Base-by-base conservation (phyloP, 305 asterid genomes). In the Fraxinus platypoda region DNA sequence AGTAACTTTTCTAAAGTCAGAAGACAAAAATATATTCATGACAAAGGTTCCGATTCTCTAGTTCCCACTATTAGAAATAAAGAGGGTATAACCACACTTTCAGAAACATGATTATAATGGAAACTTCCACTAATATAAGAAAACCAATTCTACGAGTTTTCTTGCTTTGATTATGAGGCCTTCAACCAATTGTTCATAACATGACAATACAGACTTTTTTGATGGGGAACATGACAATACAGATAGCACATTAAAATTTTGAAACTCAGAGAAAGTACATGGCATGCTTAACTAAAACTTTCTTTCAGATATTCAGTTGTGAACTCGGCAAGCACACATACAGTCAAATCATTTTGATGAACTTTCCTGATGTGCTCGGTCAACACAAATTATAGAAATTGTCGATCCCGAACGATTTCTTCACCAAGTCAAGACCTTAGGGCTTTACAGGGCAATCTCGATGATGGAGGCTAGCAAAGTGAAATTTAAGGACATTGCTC, bases 61-160 rank as follows among this genome's bases (percentile, higher is more conserved):
- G 43, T 71, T 30, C 23, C 46, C 1, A 2, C 26, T 38, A 71
- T 30, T 33, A 31, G 26, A 31, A 30, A 71, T 33, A 71, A 71
- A 17, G 76, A 71, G 25, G 12, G 43, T 17, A 31, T 13, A 71
- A 71, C 76, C 21, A 46, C 46, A 71, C 37, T 71, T 71, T 30
- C 13, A 71, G 75, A 70, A 70, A 70, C 38, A 70, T 70, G 72
- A 26, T 71, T 71, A 71, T 15, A 71, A 70, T 30, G 46, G 76
- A 30, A 33, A 33, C 26, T 31, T 4, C 19, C 37, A 28, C 37
- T 28, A 68, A 12, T 28, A 68, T 4, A 28, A 68, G 74, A 34
- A 68, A 28, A 28, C 38, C 9, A 68, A 15, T 28, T 68, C 37
- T 28, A 28, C n/a, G 6, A 28, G 19, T 26, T 30, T 30, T 4